Conservation (phyloP, 768 basidiomycete species). For the Lactarius sp. region DNA sequence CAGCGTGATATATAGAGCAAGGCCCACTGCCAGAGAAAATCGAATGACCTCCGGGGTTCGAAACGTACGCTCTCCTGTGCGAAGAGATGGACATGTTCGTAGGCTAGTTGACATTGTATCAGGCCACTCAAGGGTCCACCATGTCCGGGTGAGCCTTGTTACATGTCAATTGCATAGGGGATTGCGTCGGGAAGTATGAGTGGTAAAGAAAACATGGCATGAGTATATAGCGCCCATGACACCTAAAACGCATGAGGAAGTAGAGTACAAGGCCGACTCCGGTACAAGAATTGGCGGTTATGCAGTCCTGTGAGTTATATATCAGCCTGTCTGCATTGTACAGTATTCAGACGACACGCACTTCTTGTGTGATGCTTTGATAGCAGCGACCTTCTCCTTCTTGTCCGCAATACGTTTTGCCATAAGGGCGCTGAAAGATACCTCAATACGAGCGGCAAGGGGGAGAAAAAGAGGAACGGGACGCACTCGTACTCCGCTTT, state of each 20-base stretch:
- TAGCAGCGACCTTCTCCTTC: constrained; percentile 85
- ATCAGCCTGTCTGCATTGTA: background rate
- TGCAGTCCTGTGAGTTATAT: constrained; percentile 15
- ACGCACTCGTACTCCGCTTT: constrained; percentile 88
- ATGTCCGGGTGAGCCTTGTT: background rate
- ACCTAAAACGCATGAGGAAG: constrained; percentile 14
- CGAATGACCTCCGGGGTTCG: background rate
- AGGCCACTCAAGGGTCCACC: background rate
- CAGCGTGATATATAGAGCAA: background rate
- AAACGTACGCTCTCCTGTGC: background rate
- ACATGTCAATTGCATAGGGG: constrained; percentile 8
- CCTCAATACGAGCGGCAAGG: background rate
- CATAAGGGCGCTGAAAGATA: constrained; percentile 50
- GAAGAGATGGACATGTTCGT: background rate
- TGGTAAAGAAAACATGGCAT: constrained; percentile 17
- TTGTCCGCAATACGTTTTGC: constrained; percentile 90
- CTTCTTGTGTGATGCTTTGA: constrained; percentile 82
- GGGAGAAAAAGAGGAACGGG: background rate
- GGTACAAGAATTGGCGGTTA: constrained; percentile 7
- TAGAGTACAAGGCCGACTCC: constrained; percentile 13
- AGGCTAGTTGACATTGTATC: background rate
- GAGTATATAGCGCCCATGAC: constrained; percentile 18
- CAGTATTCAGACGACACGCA: constrained; percentile 29
- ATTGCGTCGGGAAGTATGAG: constrained; percentile 15
- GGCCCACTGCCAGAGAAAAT: background rate